phyloP scores from a whole-genome alignment of 2,329 filamentous ascomycete genomes.

The Aspergillus carbonarius region DNA sequence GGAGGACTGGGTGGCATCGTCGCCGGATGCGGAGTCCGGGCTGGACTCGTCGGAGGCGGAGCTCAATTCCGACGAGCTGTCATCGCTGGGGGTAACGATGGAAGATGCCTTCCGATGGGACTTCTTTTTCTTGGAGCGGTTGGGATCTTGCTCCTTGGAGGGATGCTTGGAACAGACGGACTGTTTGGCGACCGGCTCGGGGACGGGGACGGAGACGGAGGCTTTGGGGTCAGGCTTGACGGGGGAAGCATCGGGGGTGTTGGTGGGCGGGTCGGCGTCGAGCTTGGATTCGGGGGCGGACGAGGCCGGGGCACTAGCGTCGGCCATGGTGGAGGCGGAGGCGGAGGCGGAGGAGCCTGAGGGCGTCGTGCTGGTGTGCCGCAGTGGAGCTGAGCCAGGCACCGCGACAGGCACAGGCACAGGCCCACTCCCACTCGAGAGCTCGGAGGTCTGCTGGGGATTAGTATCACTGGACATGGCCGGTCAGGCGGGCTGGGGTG shows the following conservation, averaged over 20 bases:
- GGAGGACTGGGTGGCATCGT: constrained; percentile 14
- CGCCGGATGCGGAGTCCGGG: constrained; percentile 17
- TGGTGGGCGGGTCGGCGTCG: constrained; percentile 27
- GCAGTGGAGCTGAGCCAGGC: constrained; percentile 19
- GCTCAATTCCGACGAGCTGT: constrained; percentile 22
- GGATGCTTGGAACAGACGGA: constrained; percentile 35
- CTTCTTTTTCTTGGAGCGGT: constrained; percentile 26
- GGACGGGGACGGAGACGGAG: constrained; percentile 17
- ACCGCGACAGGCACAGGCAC: neutral
- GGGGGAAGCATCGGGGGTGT: constrained; percentile 28
- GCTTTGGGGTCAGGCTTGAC: constrained; percentile 26
- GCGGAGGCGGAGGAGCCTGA: no score
- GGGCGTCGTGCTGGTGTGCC: constrained; percentile 9
- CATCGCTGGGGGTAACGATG: constrained; percentile 21
- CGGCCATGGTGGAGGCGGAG: constrained; percentile 27
- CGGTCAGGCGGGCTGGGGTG: neutral
- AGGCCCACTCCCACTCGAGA: constrained; percentile 11
- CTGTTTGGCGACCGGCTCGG: constrained; percentile 28
- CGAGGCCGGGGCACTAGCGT: constrained; percentile 23
- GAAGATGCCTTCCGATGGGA: constrained; percentile 20
- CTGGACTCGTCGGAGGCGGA: constrained; percentile 23
- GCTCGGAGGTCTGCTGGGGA: constrained; percentile 11
- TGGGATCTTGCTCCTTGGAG: constrained; percentile 19
- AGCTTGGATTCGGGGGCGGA: constrained; percentile 29
- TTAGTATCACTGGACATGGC: constrained; percentile 16